Evolutionary conservation across 495 filamentous ascomycete genomes (phyloP), one percentile per base, ranked within the genome.

Genomic region (Lentithecium fluviatile): DNA sequence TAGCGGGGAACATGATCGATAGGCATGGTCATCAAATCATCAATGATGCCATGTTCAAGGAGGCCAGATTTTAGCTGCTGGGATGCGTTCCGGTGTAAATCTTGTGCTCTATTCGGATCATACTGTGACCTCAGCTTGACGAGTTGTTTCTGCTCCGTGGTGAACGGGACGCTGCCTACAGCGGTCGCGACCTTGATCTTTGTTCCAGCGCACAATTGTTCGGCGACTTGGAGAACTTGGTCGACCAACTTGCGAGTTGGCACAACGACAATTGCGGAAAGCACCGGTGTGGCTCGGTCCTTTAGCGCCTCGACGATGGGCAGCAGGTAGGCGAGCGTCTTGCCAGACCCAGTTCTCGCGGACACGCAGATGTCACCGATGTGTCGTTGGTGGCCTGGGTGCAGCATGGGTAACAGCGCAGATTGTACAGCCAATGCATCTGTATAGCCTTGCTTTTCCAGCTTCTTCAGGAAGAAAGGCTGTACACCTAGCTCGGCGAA

Each of bases 311-410:
- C 83, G 15, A 96, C 75, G 64, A 97, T 82, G 0, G 93, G 93
- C n/a, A 97, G 77, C 0, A 91, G 79, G 62, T 97, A 97, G 5
- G 93, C 86, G 2, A 97, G 74, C 0, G 93, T 97, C 70, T 97
- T 97, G 46, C 93, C 93, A 0, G 93, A 97, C 4, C 93, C 93
- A 0, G 93, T 97, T 2, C 90, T 83, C 0, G 93, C 93, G 20
- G 90, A 91, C 15, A 97, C 82, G 51, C 94, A 88, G 6, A 97
- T 60, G 74, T 97, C 93, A 2, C 90, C 88, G 2, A 78, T 72
- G 55, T 82, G 79, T 15, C 72, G 76, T 42, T 81, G 71, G 15
- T 73, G 70, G 0, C 80, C 80, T 7, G 87, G 82, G 0, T 93
- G 73, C 2, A 97, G 80, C 26, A 95, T 75, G 6, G 91, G 91